Base-by-base conservation (phyloP, 2,329 filamentous ascomycete species). In the Aspergillus quadrilineatus region DNA sequence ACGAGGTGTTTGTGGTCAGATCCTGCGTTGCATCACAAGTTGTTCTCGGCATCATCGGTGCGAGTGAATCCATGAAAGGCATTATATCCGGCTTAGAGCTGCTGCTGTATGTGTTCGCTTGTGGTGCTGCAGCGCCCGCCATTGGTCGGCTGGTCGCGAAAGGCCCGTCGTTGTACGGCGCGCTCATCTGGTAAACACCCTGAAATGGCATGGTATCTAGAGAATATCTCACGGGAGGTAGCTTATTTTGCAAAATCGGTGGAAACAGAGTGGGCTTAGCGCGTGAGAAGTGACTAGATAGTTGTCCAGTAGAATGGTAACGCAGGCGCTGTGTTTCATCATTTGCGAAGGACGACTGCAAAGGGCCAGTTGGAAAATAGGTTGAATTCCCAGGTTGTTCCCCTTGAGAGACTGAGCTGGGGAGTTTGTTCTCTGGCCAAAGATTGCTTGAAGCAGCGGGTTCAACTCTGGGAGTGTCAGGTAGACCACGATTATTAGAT, bases 111-210 rank as follows among this genome's bases (percentile, higher is more conserved):
- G 49, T 34, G 41, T 10, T 51, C 46, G 37, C 10, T 17, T 8
- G n/a, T 6, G 30, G 17, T 42, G 29, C 15, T 17, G 36, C 14
- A 15, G 32, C 37, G 15, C 36, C 49, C 22, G 15, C 29, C 17
- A 41, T 36, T 30, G 42, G 30, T 5, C 54, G 48, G 15, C 22
- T 46, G 36, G 53, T 59, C 15, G 53, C 53, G 47, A 67, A 67
- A 7, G 65, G 63, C 7, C 64, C 65, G 51, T 68, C 66, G 2
- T 55, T 51, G 43, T 69, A 68, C 28, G 30, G 49, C 17, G 49
- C 46, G n/a, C 30, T 28, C 29, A 29, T 14, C n/a, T 50, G 7
- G n/a, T 28, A 57, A 2, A 32, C 6, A 26, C 39, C 32, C 9
- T 44, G 46, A 37, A 44, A 30, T 36, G 44, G 15, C 14, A 29